Evolutionary conservation across 495 filamentous ascomycete genomes (phyloP), one percentile per base, ranked within the genome.

Genomic region (Trichoderma erinaceum): DNA sequence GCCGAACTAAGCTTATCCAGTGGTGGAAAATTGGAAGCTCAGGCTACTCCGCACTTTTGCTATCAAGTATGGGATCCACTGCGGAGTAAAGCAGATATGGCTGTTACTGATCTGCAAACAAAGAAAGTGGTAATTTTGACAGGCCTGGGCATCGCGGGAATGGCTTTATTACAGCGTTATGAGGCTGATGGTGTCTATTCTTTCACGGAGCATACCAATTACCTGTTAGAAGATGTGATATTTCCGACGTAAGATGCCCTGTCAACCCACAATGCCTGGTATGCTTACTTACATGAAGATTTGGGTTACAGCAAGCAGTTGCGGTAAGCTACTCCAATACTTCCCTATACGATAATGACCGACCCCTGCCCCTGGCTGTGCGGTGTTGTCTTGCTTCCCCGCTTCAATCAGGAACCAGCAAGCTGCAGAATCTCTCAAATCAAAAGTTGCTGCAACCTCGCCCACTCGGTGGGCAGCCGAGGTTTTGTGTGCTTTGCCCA

Each of bases 331-430:
- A 29, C 29, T 4, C 29, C 29, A 29, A 29, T 4, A 29, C 29
- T 1, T 29, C 1, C 29, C 29, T 61, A 21, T 21, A 27, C n/a
- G 27, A 18, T 29, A 32, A 29, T 48, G 5, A n/a, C 44, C n/a
- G 23, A 29, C 56, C 56, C 56, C 27, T 61, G 56, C 0, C 25
- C 11, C 13, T 61, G 12, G 27, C 56, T 18, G 5, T 38, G 35
- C 35, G 2, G 32, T 35, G 32, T 6, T 38, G 16, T 13, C 56
- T 8, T 27, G 25, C 13, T 61, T 61, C 56, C 56, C 56, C 56
- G 56, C 56, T 61, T 61, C 25, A 23, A 48, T 32, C 56, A 61
- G 56, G 56, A 61, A 61, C 56, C 29, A 61, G 56, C 56, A 48
- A 48, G 44, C 44, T 48, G 15, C 23, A 32, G 27, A 61, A 29